Evolutionary conservation across 2,329 filamentous ascomycete genomes (phyloP).

Genomic region (Colletotrichum tanaceti): DNA sequence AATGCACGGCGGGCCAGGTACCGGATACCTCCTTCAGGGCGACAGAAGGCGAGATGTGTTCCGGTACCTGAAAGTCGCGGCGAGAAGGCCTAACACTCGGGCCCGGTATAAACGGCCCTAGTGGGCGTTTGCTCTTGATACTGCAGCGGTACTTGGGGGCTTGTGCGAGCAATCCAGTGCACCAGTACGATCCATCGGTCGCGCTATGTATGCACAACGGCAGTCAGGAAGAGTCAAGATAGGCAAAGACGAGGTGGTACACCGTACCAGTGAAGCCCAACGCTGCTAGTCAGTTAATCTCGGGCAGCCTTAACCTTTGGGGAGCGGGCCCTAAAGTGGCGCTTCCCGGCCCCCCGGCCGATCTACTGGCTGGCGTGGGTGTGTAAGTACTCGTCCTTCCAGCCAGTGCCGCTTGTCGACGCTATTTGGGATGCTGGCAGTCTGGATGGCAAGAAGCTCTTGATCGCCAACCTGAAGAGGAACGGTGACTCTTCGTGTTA

Average conservation of each 20-base stretch:
- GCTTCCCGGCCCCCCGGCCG: slow-evolving; percentile 22
- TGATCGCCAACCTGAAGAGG: background rate
- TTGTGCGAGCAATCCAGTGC: slow-evolving; percentile 20
- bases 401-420: slow-evolving; percentile 10
- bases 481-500: background rate
- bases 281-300: slow-evolving; percentile 2
- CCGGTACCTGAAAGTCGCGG: slow-evolving; percentile 36
- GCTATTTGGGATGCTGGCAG: background rate
- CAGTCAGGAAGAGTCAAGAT: background rate
- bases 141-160: slow-evolving; percentile 16
- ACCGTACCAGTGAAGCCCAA: slow-evolving; percentile 11
- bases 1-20: slow-evolving; percentile 34
- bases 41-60: slow-evolving; percentile 26
- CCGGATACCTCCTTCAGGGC: slow-evolving; percentile 24
- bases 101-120: slow-evolving; percentile 28
- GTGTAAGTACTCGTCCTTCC: slow-evolving; percentile 12
- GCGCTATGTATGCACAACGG: slow-evolving; percentile 8
- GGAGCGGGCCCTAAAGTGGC: slow-evolving; percentile 17
- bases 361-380: slow-evolving; percentile 36
- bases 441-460: background rate
- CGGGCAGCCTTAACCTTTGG: slow-evolving; percentile 21
- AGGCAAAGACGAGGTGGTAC: background rate
- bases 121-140: slow-evolving; percentile 18
- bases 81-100: slow-evolving; percentile 29
- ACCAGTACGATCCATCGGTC: slow-evolving; percentile 11